Evolutionary conservation across 2,329 filamentous ascomycete genomes (phyloP), one percentile per base, ranked within the genome.

Genomic region (Fusarium ramigenum): DNA sequence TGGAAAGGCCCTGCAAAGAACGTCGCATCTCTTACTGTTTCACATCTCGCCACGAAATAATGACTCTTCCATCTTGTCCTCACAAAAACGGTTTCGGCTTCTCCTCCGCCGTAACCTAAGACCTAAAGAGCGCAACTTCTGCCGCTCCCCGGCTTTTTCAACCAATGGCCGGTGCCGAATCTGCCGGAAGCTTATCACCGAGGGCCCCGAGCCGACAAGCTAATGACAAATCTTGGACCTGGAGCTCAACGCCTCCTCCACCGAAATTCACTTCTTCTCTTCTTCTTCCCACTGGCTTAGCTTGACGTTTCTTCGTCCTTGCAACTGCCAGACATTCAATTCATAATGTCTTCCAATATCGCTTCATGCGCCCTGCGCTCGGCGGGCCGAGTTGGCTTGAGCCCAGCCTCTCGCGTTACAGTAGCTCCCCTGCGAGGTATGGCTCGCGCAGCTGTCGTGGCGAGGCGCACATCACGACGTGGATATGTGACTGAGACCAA

Each of bases 401-500:
- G 84, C 78, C 80, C 85, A 58, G 84, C 81, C 78, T 78, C 85
- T 52, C 78, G 83, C 42, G 64, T 85, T 47, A 74, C 83, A 46
- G 77, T 82, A 30, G 75, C 77, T 63, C 72, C 79, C 66, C 57
- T 80, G 72, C 80, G 76, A 76, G 72, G 67, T 34, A 73, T 80
- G 60, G 71, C 77, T 62, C 78, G 77, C 60, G 75, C 82, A 60
- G 73, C 78, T 67, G 49, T 78, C 56, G 76, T 79, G 62, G 77
- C 79, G 67, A 74, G 76, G 69, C 43, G 52, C 66, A 62, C 73
- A 60, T 70, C 76, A 58, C 84, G 86, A 77, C 89, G 94, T 80
- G 88, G 85, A 78, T 97, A 97, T 87, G 95, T 97, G 72, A 93
- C 94, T 34, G 92, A 95, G 85, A 92, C 93, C 69, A 94, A 92